Evolutionary conservation across 352 stramenopile genomes (phyloP), one percentile per base, ranked within the genome.

Genomic region (Phytophthora ohioensis): DNA sequence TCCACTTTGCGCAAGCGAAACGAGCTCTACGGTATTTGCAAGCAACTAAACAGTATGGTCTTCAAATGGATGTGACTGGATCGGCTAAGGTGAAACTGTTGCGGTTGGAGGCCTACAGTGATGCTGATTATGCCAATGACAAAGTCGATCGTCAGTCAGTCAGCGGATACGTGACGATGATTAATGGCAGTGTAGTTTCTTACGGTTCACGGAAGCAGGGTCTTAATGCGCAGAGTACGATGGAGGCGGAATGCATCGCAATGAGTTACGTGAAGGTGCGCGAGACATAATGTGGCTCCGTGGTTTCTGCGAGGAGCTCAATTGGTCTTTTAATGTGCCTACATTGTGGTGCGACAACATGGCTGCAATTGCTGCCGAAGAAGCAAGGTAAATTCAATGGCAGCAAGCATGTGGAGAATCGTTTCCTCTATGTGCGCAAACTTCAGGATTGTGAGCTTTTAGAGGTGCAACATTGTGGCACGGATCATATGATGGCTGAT

Each of bases 161-260:
- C 5, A 43, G 38, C 38, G 38, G 38, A 0, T 43, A 43, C 9
- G 38, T 43, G 10, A 15, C 38, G 12, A 43, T 17, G 38, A 9
- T 43, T 9, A 43, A 43, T 43, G 38, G 38, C 9, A 43, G 38
- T 43, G 38, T n/a, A 0, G 8, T 43, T 12, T 43, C 3, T 10
- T 43, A 43, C 8, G 38, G 38, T n/a, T 43, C 38, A 43, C 4
- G 38, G 38, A 43, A 43, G 15, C 38, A 43, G 9, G 38, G 38
- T 60, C 38, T 43, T 5, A 43, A 43, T 1, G 38, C 38, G 12
- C 8, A 43, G 15, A 43, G 38, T 43, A 43, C 38, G 4, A 64
- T 46, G 31, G 45, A 64, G n/a, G 57, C 57, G 4, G 57, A 64
- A 31, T 64, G 56, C 30, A 12, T 56, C 5, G 57, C 57, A 3